Base-by-base conservation (phyloP, 371 early-diverging fungal genomes). In the Mucor sp. region DNA sequence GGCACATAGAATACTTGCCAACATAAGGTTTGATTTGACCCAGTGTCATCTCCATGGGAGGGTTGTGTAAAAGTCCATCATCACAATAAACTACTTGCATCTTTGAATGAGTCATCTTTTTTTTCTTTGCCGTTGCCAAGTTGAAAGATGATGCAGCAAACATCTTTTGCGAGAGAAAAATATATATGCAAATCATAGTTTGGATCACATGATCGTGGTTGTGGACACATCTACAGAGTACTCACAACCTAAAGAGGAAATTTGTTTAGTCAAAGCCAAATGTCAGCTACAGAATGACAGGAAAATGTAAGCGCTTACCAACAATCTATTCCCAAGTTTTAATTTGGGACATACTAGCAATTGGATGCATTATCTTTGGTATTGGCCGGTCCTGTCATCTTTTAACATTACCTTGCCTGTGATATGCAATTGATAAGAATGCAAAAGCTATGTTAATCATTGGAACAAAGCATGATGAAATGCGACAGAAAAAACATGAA, bases 41-140 rank as follows among this genome's bases (percentile, higher is more conserved):
- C 15, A 72, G 60, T 28, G 78, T 74, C n/a, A 84, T 44, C 70
- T 82, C 80, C 48, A 66, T 69, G 7, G 75, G 61, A 9, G 84
- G 84, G 48, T 76, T 73, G 63, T 84, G 84, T 33, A 77, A 65
- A 21, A 78, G 62, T 25, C 77, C 81, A n/a, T 78, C 74, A 2
- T 76, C 73, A 41, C 68, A 70, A 63, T 84, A 81, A 58, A 81
- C 70, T 23, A 84, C 80, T 59, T 84, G 74, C 77, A 84, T 81
- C 19, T 23, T 47, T 6, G 19, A 19, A 47, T 58, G 41, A 47
- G 65, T 58, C 65, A 65, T 65, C n/a, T n/a, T n/a, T 30, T 30
- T 33, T 17, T 28, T 28, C 11, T 30, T 30, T 30, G 32, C 5
- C 32, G 28, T 30, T 56, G n/a, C n/a, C 48, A 11, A 11, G 15